phyloP scores from a whole-genome alignment of 441 rosid species.

The Erodium chrysanthum region DNA sequence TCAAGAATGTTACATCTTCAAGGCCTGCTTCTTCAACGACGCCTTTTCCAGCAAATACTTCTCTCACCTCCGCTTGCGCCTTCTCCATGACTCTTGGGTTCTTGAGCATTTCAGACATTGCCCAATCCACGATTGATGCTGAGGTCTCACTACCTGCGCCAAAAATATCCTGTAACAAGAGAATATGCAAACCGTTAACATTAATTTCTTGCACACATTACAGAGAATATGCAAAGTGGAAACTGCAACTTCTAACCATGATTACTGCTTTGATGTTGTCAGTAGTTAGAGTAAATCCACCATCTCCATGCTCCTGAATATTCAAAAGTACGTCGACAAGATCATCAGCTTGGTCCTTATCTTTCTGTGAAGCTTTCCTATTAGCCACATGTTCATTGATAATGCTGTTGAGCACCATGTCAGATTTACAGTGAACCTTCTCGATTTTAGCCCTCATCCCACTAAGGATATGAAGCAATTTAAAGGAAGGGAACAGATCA shows the following conservation, averaged over 20 bases:
- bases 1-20: conserved; percentile 23
- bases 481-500: conserved; percentile 22
- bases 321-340: conserved; percentile 26
- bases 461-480: conserved; percentile 13
- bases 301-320: conserved; percentile 19
- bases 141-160: conserved; percentile 33
- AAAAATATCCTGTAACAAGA: conserved; percentile 25
- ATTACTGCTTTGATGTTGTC: conserved; percentile 24
- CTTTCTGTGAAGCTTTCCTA: neutral
- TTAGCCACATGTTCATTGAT: conserved; percentile 17
- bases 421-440: conserved; percentile 12
- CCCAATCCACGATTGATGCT: conserved; percentile 30
- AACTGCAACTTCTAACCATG: conserved; percentile 8
- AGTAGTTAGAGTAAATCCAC: conserved; percentile 15
- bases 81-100: conserved; percentile 28
- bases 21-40: conserved; percentile 19
- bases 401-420: conserved; percentile 17
- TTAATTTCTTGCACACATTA: neutral
- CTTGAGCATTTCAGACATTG: conserved; percentile 31
- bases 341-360: conserved; percentile 16
- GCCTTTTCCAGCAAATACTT: conserved; percentile 7
- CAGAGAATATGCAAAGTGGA: neutral
- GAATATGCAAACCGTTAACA: neutral
- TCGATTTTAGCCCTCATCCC: conserved; percentile 10
- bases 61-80: conserved; percentile 33